These are phyloP conservation scores for Gossypium schwendimanii DNA, from an alignment of 441 rosid genomes.

Conservation along the genomic window DNA sequence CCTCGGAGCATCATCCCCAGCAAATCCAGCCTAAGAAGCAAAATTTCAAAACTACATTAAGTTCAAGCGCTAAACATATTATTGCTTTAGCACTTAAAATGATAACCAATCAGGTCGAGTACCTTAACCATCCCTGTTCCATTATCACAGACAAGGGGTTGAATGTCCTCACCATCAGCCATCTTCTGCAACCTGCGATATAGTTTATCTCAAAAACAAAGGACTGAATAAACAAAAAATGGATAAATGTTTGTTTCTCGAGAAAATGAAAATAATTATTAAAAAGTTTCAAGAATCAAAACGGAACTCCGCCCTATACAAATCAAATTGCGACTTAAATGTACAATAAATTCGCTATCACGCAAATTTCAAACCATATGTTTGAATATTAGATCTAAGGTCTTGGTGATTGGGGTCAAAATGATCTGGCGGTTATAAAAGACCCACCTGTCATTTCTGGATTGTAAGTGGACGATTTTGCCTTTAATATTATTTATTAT, in stretches of 20 bases:
- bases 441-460: not conserved
- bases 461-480: not conserved
- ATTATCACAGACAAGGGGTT: constrained; percentile 32
- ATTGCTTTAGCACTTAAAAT: not conserved
- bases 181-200: constrained; percentile 16
- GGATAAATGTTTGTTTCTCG: not conserved
- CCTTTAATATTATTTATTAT: not conserved
- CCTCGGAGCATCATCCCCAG: constrained; percentile 34
- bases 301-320: not conserved
- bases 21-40: constrained; percentile 28
- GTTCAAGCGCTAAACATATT: not conserved
- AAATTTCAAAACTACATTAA: not conserved
- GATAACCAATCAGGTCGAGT: not conserved
- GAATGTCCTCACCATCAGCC: constrained; percentile 30
- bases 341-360: constrained; percentile 4
- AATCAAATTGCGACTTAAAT: constrained; percentile 1
- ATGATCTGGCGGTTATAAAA: not conserved
- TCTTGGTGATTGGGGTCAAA: not conserved
- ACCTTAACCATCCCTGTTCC: constrained; percentile 35
- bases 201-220: not conserved
- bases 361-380: constrained; percentile 2
- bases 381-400: not conserved
- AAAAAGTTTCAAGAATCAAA: not conserved
- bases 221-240: not conserved
- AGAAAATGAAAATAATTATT: not conserved